A percentile compares a stretch with the other conserved stretches of the same genome.
phyloP scores from a whole-genome alignment of 2,329 filamentous ascomycete species.

The Apiospora rasikravindrae region DNA sequence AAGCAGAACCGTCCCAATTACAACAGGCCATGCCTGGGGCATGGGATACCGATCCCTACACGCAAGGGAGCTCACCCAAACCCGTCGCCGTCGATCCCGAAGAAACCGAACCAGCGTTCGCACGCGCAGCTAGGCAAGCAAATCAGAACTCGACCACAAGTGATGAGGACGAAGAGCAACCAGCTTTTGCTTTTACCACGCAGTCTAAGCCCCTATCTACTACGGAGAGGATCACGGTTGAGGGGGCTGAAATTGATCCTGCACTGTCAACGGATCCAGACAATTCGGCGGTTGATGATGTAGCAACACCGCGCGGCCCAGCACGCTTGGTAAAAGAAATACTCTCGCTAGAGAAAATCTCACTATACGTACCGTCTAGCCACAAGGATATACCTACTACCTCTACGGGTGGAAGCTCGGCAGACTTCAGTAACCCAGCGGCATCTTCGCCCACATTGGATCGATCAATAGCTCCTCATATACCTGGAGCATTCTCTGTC shows the following conservation, averaged over 20 bases:
- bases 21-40: constrained; percentile 54
- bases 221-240: background rate
- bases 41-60: constrained; percentile 50
- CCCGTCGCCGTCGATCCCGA: too few species aligned
- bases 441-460: constrained; percentile 22
- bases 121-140: background rate
- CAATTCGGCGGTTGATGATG: constrained; percentile 42
- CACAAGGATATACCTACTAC: constrained; percentile 51
- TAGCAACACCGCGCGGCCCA: constrained; percentile 56
- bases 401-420: constrained; percentile 29
- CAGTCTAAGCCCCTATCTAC: background rate
- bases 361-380: constrained; percentile 58
- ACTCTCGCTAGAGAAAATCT: constrained; percentile 54
- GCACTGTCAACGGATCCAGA: constrained; percentile 18
- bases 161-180: constrained; percentile 10
- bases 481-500: constrained; percentile 68
- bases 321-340: constrained; percentile 63
- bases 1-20: constrained; percentile 42
- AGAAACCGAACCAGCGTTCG: background rate
- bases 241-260: background rate
- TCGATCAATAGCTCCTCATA: constrained; percentile 50
- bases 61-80: background rate
- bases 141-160: background rate
- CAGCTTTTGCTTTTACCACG: background rate
- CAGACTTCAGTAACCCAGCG: constrained; percentile 18